Base-by-base conservation (phyloP, 257 asterid genomes). In the Cinchona pubescens region DNA sequence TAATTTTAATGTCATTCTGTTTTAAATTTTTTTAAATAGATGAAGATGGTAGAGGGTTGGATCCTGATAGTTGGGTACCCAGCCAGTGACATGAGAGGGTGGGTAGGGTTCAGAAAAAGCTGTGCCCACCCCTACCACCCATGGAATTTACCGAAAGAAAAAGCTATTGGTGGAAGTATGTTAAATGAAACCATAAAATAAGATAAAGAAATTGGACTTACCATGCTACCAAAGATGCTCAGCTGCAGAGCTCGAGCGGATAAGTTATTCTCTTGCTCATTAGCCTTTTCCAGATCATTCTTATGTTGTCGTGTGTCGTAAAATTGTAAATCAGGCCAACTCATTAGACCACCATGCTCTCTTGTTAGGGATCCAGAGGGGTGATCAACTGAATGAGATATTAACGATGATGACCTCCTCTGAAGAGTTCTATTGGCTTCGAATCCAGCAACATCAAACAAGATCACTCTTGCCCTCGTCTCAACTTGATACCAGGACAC, bases 181-280 rank as follows among this genome's bases (percentile, higher is more conserved):
- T 27, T 14, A 66, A 49, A n/a, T 23, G 30, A 56, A 23, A 23
- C 4, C 37, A 25, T 61, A 53, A 60, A 53, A 4, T 25, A 55
- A 58, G 62, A 42, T 7, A 73, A 68, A 72, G 16, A 32, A 55
- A 71, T 40, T 75, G 58, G 51, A 79, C 90, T 45, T 79, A 95
- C 96, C 94, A 42, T 84, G 89, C 99, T 90, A 23, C 99, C 98
- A 55, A 30, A 95, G 69, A 86, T 83, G 90, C 92, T 83, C 38
- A 90, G 87, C 83, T 92, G 94, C 96, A 90, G 80, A 48, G 97
- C 96, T 71, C 86, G 86, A 30, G 96, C 79, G 55, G 99, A 91
- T 82, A 90, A 84, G 81, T 83, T 85, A 77, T 73, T 81, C n/a
- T 63, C 82, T 58, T 76, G 84, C 71, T 62, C 87, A 77, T 78